Evolutionary conservation across 176 grass and related monocot species (phyloP).

Genomic region (Musa troglodytarum): DNA sequence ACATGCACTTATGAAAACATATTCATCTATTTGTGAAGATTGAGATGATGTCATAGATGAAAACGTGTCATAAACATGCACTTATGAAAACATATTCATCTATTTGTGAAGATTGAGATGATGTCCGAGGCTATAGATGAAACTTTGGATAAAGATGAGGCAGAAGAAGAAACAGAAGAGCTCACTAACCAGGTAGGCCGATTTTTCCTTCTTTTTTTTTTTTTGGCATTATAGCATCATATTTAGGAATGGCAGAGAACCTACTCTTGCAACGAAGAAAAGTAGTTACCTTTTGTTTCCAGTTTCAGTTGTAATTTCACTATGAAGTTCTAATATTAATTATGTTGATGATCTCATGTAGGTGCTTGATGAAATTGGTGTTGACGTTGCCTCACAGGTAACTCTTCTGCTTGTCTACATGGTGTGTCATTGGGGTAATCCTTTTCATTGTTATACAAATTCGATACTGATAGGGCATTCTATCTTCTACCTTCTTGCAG

Average conservation of each 20-base stretch:
- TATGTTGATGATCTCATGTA: conserved; percentile 17
- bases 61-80: conserved; percentile 13
- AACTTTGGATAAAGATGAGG: conserved; percentile 96
- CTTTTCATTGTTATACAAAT: conserved; percentile 7
- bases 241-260: background rate
- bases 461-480: background rate
- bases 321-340: background rate
- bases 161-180: conserved; percentile 97
- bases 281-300: background rate
- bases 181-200: conserved; percentile 89
- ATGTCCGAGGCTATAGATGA: conserved; percentile 93
- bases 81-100: background rate
- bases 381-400: conserved; percentile 95
- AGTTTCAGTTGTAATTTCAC: background rate
- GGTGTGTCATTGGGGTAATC: background rate
- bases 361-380: conserved; percentile 97
- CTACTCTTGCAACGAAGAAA: background rate
- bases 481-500: conserved; percentile 34
- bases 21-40: conserved; percentile 32
- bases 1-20: background rate
- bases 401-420: background rate
- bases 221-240: too few species aligned
- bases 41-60: conserved; percentile 99
- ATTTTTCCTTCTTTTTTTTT: background rate
- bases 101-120: conserved; percentile 70